These are phyloP conservation scores for Aspergillus jensenii DNA, from an alignment of 2,329 filamentous ascomycete species.

Conservation along the genomic window DNA sequence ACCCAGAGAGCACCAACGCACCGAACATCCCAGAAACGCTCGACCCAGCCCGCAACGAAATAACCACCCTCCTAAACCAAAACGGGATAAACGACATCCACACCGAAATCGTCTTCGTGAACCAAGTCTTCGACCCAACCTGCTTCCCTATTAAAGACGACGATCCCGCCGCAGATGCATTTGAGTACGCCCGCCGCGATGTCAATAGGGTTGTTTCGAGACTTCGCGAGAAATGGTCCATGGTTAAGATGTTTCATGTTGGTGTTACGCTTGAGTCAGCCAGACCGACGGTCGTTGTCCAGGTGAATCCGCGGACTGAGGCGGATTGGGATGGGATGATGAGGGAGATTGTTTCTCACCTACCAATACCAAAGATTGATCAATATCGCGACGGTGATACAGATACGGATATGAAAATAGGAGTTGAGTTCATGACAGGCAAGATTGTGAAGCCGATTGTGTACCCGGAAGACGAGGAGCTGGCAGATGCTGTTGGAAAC, in stretches of 20 bases:
- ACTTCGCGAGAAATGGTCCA: not conserved
- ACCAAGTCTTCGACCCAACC: not conserved
- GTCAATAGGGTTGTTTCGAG: not conserved
- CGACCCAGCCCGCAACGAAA: not conserved
- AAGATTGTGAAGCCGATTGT: not conserved
- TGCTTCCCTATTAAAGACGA: not conserved
- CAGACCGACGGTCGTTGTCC: not conserved
- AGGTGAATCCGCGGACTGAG: not conserved
- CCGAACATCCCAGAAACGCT: not conserved
- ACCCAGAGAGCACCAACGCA: not conserved
- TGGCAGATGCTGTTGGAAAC: not conserved
- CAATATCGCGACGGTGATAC: not conserved
- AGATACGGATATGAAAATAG: not conserved
- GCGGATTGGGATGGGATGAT: not conserved
- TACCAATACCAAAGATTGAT: not conserved
- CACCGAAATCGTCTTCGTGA: not conserved
- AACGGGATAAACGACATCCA: not conserved
- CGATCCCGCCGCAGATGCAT: accelerated
- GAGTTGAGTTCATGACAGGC: not conserved
- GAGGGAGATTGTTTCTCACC: not conserved
- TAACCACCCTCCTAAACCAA: not conserved
- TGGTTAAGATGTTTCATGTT: not conserved
- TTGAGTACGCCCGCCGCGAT: not conserved
- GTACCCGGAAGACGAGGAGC: not conserved
- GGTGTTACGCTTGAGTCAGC: not conserved